phyloP scores from a whole-genome alignment of 768 basidiomycete genomes.

The Paxillus ammoniavirescens region DNA sequence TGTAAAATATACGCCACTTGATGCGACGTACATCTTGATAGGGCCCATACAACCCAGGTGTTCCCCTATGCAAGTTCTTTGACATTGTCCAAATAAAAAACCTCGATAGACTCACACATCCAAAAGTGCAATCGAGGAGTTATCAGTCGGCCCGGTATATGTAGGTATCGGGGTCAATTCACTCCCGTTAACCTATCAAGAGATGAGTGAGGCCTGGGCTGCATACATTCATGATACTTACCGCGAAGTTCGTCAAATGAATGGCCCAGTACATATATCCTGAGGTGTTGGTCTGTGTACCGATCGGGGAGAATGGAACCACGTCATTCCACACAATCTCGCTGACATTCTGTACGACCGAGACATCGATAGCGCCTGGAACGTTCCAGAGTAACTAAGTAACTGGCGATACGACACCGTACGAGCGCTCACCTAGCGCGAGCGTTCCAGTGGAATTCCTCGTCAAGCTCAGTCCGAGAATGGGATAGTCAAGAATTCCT shows the following conservation, averaged over 20 bases:
- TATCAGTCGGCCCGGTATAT: conserved; percentile 54
- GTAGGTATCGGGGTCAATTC: conserved; percentile 56
- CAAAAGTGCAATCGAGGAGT: conserved; percentile 63
- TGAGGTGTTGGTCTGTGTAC: conserved; percentile 52
- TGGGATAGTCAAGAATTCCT: conserved; percentile 67
- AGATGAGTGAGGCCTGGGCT: conserved; percentile 2
- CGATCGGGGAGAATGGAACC: conserved; percentile 68
- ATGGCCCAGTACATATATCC: conserved; percentile 80
- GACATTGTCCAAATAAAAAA: conserved; percentile 2
- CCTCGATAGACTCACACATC: conserved; percentile 57
- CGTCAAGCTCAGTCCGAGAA: conserved; percentile 72
- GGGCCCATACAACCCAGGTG: conserved; percentile 73
- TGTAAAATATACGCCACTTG: neutral
- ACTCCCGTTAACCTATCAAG: conserved; percentile 54
- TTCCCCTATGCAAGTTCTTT: conserved; percentile 46
- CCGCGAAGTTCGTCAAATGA: conserved; percentile 53
- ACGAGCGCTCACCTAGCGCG: conserved; percentile 48
- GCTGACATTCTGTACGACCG: conserved; percentile 59
- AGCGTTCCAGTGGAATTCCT: conserved; percentile 60
- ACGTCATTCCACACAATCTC: conserved; percentile 73
- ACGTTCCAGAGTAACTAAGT: conserved; percentile 1
- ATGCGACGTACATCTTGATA: conserved; percentile 62
- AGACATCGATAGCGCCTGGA: conserved; percentile 72
- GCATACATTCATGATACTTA: conserved; percentile 23
- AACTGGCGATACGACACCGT: neutral